These are phyloP conservation scores for Phytophthora foliorum DNA, from an alignment of 352 stramenopile species.

Conservation along the genomic window DNA sequence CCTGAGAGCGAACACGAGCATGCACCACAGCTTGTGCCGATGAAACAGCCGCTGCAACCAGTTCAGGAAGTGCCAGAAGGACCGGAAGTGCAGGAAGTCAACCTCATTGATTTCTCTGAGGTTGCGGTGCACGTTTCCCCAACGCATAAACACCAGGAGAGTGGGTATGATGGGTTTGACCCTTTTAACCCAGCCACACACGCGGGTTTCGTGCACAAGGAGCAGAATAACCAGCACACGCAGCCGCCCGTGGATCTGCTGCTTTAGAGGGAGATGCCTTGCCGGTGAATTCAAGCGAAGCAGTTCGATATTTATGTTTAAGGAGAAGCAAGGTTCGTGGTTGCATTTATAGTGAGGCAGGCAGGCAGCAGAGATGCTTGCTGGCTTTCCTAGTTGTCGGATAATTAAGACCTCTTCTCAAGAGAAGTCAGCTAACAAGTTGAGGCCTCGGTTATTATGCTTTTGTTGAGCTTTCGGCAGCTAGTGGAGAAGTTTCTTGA, in stretches of 20 bases:
- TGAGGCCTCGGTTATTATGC: constrained; percentile 10
- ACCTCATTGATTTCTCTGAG: constrained; percentile 78
- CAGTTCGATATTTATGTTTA: constrained; percentile 49
- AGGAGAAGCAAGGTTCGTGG: constrained; percentile 21
- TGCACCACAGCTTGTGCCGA: constrained; percentile 28
- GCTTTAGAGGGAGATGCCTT: constrained; percentile 34
- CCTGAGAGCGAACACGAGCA: constrained; percentile 38
- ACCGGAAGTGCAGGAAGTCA: constrained; percentile 47
- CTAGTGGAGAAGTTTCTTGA: constrained; percentile 90
- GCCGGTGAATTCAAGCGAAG: constrained; percentile 24
- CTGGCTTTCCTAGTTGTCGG: constrained; percentile 2
- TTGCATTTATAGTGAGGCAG: constrained; percentile 23
- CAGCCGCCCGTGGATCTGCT: constrained; percentile 54
- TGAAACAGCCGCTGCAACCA: constrained; percentile 41
- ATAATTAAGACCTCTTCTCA: constrained; percentile 3
- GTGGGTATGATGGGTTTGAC: constrained; percentile 47
- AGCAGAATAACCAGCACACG: constrained; percentile 37
- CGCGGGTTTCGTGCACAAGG: constrained; percentile 23
- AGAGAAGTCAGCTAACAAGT: constrained; percentile 14
- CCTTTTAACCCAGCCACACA: constrained; percentile 49
- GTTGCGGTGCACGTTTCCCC: constrained; percentile 62
- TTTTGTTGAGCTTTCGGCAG: not conserved
- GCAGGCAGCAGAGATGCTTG: constrained; percentile 2
- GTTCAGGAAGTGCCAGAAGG: constrained; percentile 44
- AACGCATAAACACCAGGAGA: constrained; percentile 23